Base-by-base conservation (phyloP, 1,284 basidiomycete genomes). In the Sporisorium reilianum region DNA sequence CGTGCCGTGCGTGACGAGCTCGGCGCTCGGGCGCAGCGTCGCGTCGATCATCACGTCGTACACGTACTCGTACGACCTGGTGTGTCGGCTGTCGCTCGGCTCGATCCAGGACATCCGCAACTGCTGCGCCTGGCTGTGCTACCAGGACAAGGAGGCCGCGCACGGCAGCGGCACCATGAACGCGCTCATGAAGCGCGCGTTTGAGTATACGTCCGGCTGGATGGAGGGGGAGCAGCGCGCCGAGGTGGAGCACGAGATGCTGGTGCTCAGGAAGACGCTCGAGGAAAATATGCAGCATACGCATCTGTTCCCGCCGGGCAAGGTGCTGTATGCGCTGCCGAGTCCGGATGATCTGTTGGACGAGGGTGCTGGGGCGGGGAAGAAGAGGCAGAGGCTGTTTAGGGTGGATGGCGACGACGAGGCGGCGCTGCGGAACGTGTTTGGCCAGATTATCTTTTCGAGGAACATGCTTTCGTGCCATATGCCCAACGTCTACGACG, bases 221-320 rank as follows among this genome's bases (percentile, higher is more conserved):
- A 49, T 76, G 16, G 61, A 59, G 7, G 28, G 18, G 0, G 36
- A 18, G 3, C 10, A 32, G 46, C 55, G 55, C 10, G 55, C 32
- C 1, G 55, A 54, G 14, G 28, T 64, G 25, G 78, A 81, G 36
- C 38, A 53, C 18, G 78, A 75, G n/a, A 67, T 79, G 80, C 86
- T 93, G 32, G 88, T 91, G 0, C 88, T 91, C 41, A 89, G 93
- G 30, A 93, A 92, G 86, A 92, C 92, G 4, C 87, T 94, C 0
- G 92, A 93, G 83, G 92, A 92, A 26, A 93, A 92, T 71, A 93
- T 94, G 92, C 89, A 89, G 55, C 89, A 88, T 86, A 86, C 89
- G 8, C 88, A 90, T 77, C 88, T 93, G 79, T 93, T 89, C 77
- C 93, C 93, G 4, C 91, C 92, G 0, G 93, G 93, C 1, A 88